A percentile compares a stretch with the other conserved stretches of the same genome.
Conservation (phyloP, 2,329 filamentous ascomycete genomes). For the Fragosphaeria purpurea region DNA sequence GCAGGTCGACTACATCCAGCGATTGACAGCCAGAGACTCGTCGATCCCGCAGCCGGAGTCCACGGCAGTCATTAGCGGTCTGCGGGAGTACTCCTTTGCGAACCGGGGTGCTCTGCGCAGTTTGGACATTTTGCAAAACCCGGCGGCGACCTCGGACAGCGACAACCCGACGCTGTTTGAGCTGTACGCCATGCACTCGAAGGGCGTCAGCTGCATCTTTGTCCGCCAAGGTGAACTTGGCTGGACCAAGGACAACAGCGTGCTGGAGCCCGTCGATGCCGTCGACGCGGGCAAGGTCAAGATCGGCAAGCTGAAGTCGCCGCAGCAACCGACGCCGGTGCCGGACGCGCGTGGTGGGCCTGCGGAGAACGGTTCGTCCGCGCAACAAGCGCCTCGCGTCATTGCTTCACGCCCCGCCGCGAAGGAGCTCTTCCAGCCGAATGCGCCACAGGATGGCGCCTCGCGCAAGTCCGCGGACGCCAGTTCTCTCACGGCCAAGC, state of each 20-base stretch:
- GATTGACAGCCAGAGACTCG: conserved; percentile 61
- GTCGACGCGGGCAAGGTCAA: conserved; percentile 63
- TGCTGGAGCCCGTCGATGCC: conserved; percentile 68
- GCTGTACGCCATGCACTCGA: conserved; percentile 94
- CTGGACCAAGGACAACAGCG: conserved; percentile 85
- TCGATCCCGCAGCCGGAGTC: conserved; percentile 77
- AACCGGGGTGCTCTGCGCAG: conserved; percentile 82
- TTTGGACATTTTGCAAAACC: conserved; percentile 72
- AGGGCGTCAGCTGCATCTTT: conserved; percentile 81
- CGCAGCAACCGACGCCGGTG: conserved; percentile 33
- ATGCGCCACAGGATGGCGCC: conserved; percentile 20
- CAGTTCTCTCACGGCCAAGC: conserved; percentile 24
- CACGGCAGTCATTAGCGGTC: conserved; percentile 93
- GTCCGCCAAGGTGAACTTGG: conserved; percentile 85
- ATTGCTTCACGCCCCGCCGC: conserved; percentile 21
- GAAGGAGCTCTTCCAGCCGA: conserved; percentile 26
- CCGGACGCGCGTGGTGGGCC: conserved; percentile 23
- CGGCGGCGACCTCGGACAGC: conserved; percentile 50
- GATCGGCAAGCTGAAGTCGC: conserved; percentile 57
- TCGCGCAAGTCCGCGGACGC: conserved; percentile 24
- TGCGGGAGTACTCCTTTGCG: conserved; percentile 87
- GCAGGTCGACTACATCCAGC: conserved; percentile 79
- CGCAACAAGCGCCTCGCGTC: conserved; percentile 19
- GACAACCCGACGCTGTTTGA: conserved; percentile 78
- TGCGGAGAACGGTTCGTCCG: conserved; percentile 12